A percentile compares a stretch with the other conserved stretches of the same genome.
phyloP scores from a whole-genome alignment of 73 alveolate genomes.

The Tetrahymena malaccensis region DNA sequence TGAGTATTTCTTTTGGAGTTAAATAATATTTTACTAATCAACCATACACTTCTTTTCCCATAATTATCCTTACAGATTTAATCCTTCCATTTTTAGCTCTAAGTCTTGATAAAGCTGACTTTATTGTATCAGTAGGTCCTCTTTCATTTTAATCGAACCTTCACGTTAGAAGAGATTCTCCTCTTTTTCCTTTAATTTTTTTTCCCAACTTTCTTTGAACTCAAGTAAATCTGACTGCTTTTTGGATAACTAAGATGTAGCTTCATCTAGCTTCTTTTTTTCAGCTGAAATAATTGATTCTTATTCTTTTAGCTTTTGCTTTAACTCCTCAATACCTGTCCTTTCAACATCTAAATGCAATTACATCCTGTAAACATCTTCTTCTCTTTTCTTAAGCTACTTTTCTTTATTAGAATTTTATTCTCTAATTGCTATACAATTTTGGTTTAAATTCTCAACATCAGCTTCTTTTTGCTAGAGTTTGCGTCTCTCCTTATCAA shows the following conservation, averaged over 20 bases:
- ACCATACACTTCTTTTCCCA: neutral
- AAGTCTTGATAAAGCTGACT: neutral
- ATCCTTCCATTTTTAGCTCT: neutral
- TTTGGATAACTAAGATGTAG: neutral
- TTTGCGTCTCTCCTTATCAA: neutral
- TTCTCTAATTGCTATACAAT: neutral
- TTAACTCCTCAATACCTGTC: neutral
- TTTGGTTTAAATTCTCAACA: neutral
- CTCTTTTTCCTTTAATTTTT: neutral
- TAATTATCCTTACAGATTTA: neutral
- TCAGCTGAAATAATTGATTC: neutral
- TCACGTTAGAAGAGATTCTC: neutral
- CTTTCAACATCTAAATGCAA: neutral
- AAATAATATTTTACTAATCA: neutral
- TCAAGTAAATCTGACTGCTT: neutral
- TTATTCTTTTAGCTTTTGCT: neutral
- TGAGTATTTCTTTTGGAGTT: neutral
- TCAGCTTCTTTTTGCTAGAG: neutral
- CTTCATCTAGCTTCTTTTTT: neutral
- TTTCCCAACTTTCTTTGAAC: neutral
- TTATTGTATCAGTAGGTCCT: neutral
- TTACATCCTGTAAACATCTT: neutral
- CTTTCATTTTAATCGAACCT: neutral
- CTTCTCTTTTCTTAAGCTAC: neutral
- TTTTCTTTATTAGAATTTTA: neutral